These are phyloP conservation scores for Podosphaera fusca DNA, from an alignment of 2,329 filamentous ascomycete genomes.

Conservation along the genomic window DNA sequence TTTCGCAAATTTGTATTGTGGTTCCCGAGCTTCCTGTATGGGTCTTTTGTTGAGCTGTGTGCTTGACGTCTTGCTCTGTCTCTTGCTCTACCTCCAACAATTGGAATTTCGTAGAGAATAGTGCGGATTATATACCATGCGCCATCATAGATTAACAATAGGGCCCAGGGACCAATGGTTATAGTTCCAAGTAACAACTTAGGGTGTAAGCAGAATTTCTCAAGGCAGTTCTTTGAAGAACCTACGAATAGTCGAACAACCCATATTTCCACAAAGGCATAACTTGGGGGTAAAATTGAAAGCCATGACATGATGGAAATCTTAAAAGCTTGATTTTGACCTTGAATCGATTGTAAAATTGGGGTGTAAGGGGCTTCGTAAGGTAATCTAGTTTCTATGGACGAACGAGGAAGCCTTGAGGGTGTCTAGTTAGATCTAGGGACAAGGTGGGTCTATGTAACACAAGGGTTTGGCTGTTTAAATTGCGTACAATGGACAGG, in stretches of 20 bases:
- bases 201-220: slow-evolving; percentile 3
- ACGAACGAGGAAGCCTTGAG: too few species aligned
- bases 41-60: slow-evolving; percentile 34
- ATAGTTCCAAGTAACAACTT: slow-evolving; percentile 36
- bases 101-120: slow-evolving; percentile 32
- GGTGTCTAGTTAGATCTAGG: too few species aligned
- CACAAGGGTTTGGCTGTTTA: background rate
- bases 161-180: slow-evolving; percentile 37
- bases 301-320: slow-evolving; percentile 10
- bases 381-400: too few species aligned
- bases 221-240: slow-evolving; percentile 2
- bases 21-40: slow-evolving; percentile 22
- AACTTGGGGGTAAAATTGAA: slow-evolving; percentile 36
- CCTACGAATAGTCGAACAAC: slow-evolving; percentile 37
- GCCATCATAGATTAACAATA: slow-evolving; percentile 39
- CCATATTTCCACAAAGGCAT: slow-evolving; percentile 37
- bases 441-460: background rate
- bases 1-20: slow-evolving; percentile 11
- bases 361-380: too few species aligned
- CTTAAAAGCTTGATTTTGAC: too few species aligned
- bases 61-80: slow-evolving; percentile 35
- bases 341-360: too few species aligned
- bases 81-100: slow-evolving; percentile 34
- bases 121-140: slow-evolving; percentile 36
- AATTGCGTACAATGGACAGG: background rate